phyloP scores from a whole-genome alignment of 495 filamentous ascomycete genomes.

The Aspergillus cavernicola region DNA sequence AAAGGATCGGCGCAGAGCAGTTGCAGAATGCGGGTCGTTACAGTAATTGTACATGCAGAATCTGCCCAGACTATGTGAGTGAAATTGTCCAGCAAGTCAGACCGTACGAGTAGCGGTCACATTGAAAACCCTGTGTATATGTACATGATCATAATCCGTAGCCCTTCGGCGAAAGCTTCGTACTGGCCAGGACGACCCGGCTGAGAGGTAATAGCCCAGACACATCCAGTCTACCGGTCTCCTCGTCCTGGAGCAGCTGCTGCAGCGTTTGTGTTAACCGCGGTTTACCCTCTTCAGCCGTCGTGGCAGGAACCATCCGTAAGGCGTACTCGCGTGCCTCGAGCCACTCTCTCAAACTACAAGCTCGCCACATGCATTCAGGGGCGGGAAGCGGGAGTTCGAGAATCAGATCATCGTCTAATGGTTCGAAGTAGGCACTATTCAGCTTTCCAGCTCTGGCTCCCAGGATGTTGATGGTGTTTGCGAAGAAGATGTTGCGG shows the following conservation, averaged over 20 bases:
- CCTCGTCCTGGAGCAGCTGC: slow-evolving; percentile 4
- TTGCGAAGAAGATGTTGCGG: slow-evolving; percentile 18
- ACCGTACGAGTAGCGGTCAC: no score
- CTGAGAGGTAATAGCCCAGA: slow-evolving; percentile 12
- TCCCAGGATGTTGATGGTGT: slow-evolving; percentile 17
- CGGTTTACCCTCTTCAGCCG: not conserved
- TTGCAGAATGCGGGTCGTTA: no score
- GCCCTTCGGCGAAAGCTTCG: not conserved
- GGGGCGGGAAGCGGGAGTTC: slow-evolving; percentile 15
- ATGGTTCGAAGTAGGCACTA: slow-evolving; percentile 14
- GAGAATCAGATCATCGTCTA: slow-evolving; percentile 10
- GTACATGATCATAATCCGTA: not conserved
- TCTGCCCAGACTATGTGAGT: no score
- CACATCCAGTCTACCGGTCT: slow-evolving; percentile 4
- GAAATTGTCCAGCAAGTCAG: no score
- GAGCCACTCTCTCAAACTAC: slow-evolving; percentile 16
- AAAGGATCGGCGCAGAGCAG: no score
- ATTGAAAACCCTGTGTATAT: no score
- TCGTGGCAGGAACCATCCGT: not conserved
- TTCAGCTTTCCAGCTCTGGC: slow-evolving; percentile 5
- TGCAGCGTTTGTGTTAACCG: slow-evolving; percentile 10
- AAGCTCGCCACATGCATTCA: slow-evolving; percentile 18
- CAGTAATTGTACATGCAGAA: no score
- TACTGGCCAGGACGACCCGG: slow-evolving; percentile 14
- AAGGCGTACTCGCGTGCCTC: slow-evolving; percentile 9